Evolutionary conservation across 2,329 filamentous ascomycete species (phyloP), one percentile per base, ranked within the genome.

Genomic region (Claviceps sp.): DNA sequence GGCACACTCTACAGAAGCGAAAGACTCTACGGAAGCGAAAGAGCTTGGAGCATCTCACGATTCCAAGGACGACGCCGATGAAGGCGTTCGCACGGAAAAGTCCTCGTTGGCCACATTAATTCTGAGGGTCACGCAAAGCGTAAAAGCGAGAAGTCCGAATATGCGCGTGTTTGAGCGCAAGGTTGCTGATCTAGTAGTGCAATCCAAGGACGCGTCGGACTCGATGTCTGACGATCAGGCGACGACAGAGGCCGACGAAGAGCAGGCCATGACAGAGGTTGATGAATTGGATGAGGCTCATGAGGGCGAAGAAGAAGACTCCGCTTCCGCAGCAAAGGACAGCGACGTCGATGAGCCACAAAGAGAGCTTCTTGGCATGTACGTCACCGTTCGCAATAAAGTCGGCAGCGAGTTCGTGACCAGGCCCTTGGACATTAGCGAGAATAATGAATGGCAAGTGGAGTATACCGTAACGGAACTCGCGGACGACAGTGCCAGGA

Each of bases 401-500:
- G 77, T 95, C 51, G 84, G 93, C 61, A 82, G 78, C 18, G 51
- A 70, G 13, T 76, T 77, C 51, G 78, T 88, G 1, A 62, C 70
- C 0, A 81, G 88, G 3, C 86, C 88, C 2, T 42, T 0, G 57
- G 67, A 14, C 63, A 84, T 46, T 65, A 50, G 0, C 37, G 60
- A 14, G 20, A 9, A 5, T 0, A 53, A 65, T 63, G 53, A 81
- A 57, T 96, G 90, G 90, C 65, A 70, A 0, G 71, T 96, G n/a
- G 81, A 93, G 59, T 96, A 95, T 66, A 75, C 82, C 38, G 69
- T 96, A 47, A 75, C 77, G 46, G 85, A 90, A 57, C 70, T 89
- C 2, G 50, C 66, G 0, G 56, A 58, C 2, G 56, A 63, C 0
- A 68, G 71, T 9, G 78, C 77, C 1, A 66, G 65, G 54, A 65